Conservation (phyloP, 1,139 yeast species). For the Eremothecium coryli region DNA sequence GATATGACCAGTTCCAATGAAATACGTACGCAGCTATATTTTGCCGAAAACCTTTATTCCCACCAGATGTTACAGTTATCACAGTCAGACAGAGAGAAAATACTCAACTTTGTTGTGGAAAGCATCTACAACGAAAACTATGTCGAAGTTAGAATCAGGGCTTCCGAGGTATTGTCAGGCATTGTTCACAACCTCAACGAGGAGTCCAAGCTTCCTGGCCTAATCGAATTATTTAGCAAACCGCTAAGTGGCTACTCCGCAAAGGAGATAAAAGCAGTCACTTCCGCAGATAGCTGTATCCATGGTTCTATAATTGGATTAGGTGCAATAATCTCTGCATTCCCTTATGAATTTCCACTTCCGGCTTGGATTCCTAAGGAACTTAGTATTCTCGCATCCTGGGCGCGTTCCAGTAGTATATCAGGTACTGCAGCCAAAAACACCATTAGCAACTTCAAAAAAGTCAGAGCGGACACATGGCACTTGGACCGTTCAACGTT, state of each 20-base stretch:
- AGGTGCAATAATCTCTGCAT: constrained; percentile 83
- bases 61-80: constrained; percentile 55
- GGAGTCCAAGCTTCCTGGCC: constrained; percentile 30
- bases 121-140: constrained; percentile 51
- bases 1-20: constrained; percentile 52
- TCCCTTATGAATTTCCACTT: constrained; percentile 85
- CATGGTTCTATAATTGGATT: constrained; percentile 89
- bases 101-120: constrained; percentile 46
- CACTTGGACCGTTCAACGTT: constrained; percentile 76
- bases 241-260: constrained; percentile 29
- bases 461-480: constrained; percentile 95
- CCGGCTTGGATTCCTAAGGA: constrained; percentile 83
- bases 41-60: constrained; percentile 67
- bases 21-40: constrained; percentile 54
- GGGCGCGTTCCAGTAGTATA: constrained; percentile 57
- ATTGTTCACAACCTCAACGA: constrained; percentile 70
- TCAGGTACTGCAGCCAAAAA: constrained; percentile 83
- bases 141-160: constrained; percentile 68
- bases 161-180: constrained; percentile 70
- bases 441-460: constrained; percentile 74
- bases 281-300: constrained; percentile 39
- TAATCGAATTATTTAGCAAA: constrained; percentile 35
- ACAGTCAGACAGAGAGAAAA: constrained; percentile 38
- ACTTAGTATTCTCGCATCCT: constrained; percentile 58
- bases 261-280: constrained; percentile 30